Evolutionary conservation across 495 filamentous ascomycete genomes (phyloP), one percentile per base, ranked within the genome.

Genomic region (Penicillium goetzii): DNA sequence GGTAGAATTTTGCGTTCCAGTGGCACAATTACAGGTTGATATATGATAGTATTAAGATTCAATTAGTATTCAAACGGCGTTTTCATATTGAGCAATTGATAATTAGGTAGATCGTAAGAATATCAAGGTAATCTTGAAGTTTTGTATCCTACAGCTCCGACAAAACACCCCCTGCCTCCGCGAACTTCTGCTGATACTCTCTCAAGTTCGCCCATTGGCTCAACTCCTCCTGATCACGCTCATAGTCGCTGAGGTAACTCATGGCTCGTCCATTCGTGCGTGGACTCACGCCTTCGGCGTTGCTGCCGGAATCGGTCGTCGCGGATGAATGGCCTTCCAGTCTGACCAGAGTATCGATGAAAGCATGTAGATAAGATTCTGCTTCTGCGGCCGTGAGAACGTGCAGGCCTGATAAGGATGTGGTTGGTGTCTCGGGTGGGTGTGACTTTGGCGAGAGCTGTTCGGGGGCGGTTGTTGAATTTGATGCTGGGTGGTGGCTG

Each of bases 181-280:
- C 82, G 68, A 92, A 92, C 49, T 85, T 85, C 56, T 84, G 68
- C 76, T 93, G 92, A 60, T 89, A 88, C 56, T 90, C 86, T 56
- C 88, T 85, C 67, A 96, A 74, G 69, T 87, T 89, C 0, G 86
- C 85, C 92, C 92, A 96, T 54, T 83, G 81, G 40, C 84, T 78
- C 60, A 93, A 69, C 68, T 92, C 89, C 55, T 86, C 81, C 73
- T 93, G 90, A 52, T 93, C 91, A 26, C 89, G 87, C 49, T 86
- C 82, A 45, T 77, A 74, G 45, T 80, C 77, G 41, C 74, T 79
- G 0, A 78, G 51, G 57, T 81, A 81, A 53, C 76, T 80, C 75
- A 77, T 81, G 3, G 76, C 67, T 15, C 73, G 69, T 1, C 73
- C 72, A 19, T 76, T 73, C 4, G 61, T 61, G 23, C 57, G 68